phyloP scores from a whole-genome alignment of 2,329 filamentous ascomycete genomes.

The Microsporum canis region DNA sequence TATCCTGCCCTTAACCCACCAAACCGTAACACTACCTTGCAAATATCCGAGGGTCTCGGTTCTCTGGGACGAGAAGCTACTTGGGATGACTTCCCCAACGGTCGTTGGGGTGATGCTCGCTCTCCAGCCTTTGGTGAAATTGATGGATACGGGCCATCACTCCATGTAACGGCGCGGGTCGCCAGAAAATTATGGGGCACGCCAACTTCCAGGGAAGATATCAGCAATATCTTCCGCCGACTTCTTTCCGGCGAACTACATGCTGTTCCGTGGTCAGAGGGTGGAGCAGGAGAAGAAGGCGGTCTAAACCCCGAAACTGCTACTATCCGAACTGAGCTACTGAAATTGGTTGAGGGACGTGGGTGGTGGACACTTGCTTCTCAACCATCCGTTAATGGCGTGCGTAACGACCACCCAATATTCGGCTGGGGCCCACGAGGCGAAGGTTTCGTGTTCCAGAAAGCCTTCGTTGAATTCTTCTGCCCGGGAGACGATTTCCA shows the following conservation, averaged over 20 bases:
- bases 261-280: conserved; percentile 85
- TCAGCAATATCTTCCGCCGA: conserved; percentile 66
- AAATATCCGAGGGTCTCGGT: conserved; percentile 89
- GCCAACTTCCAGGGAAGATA: conserved; percentile 58
- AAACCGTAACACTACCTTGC: conserved; percentile 70
- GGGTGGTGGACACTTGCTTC: conserved; percentile 97
- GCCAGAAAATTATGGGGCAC: conserved; percentile 78
- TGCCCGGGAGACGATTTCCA: conserved; percentile 62
- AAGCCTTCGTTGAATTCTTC: conserved; percentile 97
- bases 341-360: conserved; percentile 60
- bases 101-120: conserved; percentile 83
- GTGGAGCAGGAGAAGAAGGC: conserved; percentile 48
- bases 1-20: conserved; percentile 58
- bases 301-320: conserved; percentile 58
- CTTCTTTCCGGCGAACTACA: conserved; percentile 69
- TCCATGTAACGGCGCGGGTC: conserved; percentile 78
- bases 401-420: conserved; percentile 60
- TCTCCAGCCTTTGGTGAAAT: conserved; percentile 94
- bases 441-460: conserved; percentile 88
- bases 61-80: conserved; percentile 84
- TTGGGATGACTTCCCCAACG: conserved; percentile 98
- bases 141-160: conserved; percentile 91
- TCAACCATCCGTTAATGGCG: conserved; percentile 83
- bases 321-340: conserved; percentile 64
- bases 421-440: conserved; percentile 91